Evolutionary conservation across 371 early-diverging fungal species (phyloP).

Genomic region (Lichtheimia hyalospora): DNA sequence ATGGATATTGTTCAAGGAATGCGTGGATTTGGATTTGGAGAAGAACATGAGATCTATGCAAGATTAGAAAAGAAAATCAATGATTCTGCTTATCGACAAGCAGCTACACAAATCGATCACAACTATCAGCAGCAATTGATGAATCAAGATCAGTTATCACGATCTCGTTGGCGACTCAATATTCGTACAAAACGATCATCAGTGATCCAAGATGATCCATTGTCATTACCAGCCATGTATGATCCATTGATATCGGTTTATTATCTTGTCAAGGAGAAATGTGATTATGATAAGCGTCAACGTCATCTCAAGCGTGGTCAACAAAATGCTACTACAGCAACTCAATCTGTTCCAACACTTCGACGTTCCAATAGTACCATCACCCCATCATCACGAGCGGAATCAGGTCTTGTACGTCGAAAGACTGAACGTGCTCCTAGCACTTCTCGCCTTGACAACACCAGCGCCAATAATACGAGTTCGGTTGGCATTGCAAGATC

Average conservation of each 20-base stretch:
- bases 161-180: slow-evolving; percentile 21
- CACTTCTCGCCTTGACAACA: slow-evolving; percentile 2
- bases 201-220: slow-evolving; percentile 30
- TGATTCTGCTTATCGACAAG: slow-evolving; percentile 28
- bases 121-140: slow-evolving; percentile 19
- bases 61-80: slow-evolving; percentile 28
- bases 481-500: slow-evolving; percentile 4
- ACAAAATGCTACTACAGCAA: slow-evolving; percentile 11
- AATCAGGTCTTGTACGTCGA: slow-evolving; percentile 14
- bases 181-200: slow-evolving; percentile 6
- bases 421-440: slow-evolving; percentile 20
- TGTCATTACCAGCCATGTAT: slow-evolving; percentile 41
- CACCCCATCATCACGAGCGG: neutral
- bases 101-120: slow-evolving; percentile 29
- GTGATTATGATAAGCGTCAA: slow-evolving; percentile 32
- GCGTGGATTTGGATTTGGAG: slow-evolving; percentile 45
- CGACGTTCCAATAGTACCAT: slow-evolving; percentile 21
- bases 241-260: slow-evolving; percentile 84
- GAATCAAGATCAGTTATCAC: slow-evolving; percentile 6
- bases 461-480: neutral
- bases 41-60: slow-evolving; percentile 22
- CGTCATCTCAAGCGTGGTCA: slow-evolving; percentile 17
- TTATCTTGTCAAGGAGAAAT: slow-evolving; percentile 78
- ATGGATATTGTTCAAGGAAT: slow-evolving; percentile 38
- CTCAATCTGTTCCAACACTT: slow-evolving; percentile 12